These are phyloP conservation scores for Striga asiatica DNA, from an alignment of 257 asterid genomes.

Conservation along the genomic window DNA sequence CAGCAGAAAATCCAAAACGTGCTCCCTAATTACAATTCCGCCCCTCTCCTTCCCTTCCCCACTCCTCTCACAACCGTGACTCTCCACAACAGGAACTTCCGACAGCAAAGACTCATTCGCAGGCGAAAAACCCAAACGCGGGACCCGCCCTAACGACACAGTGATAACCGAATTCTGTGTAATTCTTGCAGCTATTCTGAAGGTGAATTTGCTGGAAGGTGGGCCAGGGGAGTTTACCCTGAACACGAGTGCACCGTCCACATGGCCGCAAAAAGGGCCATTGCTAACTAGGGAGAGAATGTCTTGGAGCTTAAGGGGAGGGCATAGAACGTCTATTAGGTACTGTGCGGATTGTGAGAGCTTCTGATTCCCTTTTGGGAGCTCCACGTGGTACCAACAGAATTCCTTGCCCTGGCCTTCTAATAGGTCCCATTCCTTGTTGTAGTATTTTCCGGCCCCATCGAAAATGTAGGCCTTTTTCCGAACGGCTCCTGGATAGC, in stretches of 20 bases:
- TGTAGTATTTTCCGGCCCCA: constrained; percentile 72
- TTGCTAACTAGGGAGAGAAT: constrained; percentile 81
- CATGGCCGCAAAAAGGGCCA: constrained; percentile 88
- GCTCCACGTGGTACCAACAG: constrained; percentile 98
- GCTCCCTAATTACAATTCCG: constrained; percentile 71
- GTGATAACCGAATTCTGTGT: constrained; percentile 86
- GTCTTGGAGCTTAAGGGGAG: constrained; percentile 96
- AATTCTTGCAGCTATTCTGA: constrained; percentile 73
- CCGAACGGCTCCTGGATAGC: constrained; percentile 48
- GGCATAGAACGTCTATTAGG: constrained; percentile 73
- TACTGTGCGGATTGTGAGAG: constrained; percentile 72
- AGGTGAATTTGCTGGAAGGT: constrained; percentile 60
- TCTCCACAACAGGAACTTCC: constrained; percentile 74
- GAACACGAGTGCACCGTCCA: constrained; percentile 93
- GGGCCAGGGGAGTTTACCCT: constrained; percentile 94
- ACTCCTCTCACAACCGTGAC: constrained; percentile 23
- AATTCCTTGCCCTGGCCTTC: constrained; percentile 81
- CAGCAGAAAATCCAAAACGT: constrained; percentile 68
- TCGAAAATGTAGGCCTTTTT: constrained; percentile 76
- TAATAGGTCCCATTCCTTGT: constrained; percentile 83
- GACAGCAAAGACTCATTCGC: constrained; percentile 57
- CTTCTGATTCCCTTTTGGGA: constrained; percentile 74
- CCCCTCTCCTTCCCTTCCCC: constrained; percentile 33
- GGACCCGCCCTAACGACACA: constrained; percentile 87
- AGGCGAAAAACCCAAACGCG: constrained; percentile 77